Base-by-base conservation (phyloP, 148 eudicot species). In the Limonium bicolor region DNA sequence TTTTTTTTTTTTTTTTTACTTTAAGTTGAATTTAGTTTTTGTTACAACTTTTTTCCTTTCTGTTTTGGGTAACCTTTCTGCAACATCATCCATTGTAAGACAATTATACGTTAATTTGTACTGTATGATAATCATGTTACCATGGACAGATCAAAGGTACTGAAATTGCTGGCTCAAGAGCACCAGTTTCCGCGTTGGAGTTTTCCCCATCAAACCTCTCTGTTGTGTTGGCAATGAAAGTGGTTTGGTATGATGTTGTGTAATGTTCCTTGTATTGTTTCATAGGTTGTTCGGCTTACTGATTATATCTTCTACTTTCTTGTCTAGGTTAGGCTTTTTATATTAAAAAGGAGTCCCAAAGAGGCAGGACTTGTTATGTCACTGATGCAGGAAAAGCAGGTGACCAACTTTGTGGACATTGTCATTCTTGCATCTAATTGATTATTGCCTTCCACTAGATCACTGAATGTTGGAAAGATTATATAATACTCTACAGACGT, bases 141-240 rank as follows among this genome's bases (percentile, higher is more conserved):
- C 17, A 22, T 61, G 42, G 31, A 43, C 70, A 85, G 99, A 66
- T 71, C 40, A 67, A 56, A 57, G 85, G 76, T 50, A 24, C 65
- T 33, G 58, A 49, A 59, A 50, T 69, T 37, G 65, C 61, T 59
- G 83, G 94, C 53, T 56, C 66, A 25, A 70, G 45, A 66, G 73
- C 76, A 25, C 54, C 95, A 30, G 63, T 92, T 40, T 85, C 95
- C 51, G 86, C 90, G 34, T 17, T 92, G 76, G 95, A 85, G 36
- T 76, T 85, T 31, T 65, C 58, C 51, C 50, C 78, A 36, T 53
- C 70, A 44, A 69, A 74, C 62, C 62, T 64, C 35, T 55, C 39
- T 62, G 54, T 85, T 53, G 95, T 94, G 35, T 64, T 24, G 99
- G 95, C 50, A 69, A 63, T 54, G 72, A 70, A 55, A 63, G 41